Evolutionary conservation across 2,329 filamentous ascomycete species (phyloP), one percentile per base, ranked within the genome.

Genomic region (Neophaeococcomyces mojaviensis): DNA sequence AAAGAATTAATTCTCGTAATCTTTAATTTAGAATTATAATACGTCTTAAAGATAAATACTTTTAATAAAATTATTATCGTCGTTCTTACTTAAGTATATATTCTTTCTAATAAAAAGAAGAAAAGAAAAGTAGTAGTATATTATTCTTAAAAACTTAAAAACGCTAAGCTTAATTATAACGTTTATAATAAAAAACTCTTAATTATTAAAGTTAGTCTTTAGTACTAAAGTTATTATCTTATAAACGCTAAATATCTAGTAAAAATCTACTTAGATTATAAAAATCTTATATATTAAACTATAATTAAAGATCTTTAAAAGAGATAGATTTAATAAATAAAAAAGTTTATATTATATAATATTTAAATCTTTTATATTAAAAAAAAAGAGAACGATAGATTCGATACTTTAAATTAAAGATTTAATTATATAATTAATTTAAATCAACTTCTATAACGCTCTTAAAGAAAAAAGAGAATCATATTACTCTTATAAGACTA

Each of bases 171-270:
- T 41, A 13, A 54, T 35, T 54, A 54, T 44, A 44, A 46, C 12
- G 54, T 47, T 24, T 55, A 51, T 32, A 37, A 57, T 52, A 46
- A 52, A 35, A 34, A 57, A 35, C 26, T 57, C 18, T 39, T 57
- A 30, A 36, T 24, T 20, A 49, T 55, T 32, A 33, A 55, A 6
- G 43, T 38, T 30, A 36, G 32, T 20, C 44, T 55, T 45, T 22
- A 32, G 10, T 31, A 56, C 18, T 55, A 50, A 36, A 31, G 32
- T 38, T 30, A 42, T 19, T 49, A 55, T 26, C 20, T 54, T 10
- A 38, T n/a, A 51, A 49, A 34, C 38, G 15, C 26, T 33, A 44
- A 45, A 16, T 47, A 49, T 37, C 34, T 19, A 30, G 36, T 51
- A 18, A 45, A 46, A 16, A 33, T 55, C 4, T 48, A 52, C 31